Evolutionary conservation across 495 filamentous ascomycete species (phyloP), one percentile per base, ranked within the genome.

Genomic region (Filosporella fistucella): DNA sequence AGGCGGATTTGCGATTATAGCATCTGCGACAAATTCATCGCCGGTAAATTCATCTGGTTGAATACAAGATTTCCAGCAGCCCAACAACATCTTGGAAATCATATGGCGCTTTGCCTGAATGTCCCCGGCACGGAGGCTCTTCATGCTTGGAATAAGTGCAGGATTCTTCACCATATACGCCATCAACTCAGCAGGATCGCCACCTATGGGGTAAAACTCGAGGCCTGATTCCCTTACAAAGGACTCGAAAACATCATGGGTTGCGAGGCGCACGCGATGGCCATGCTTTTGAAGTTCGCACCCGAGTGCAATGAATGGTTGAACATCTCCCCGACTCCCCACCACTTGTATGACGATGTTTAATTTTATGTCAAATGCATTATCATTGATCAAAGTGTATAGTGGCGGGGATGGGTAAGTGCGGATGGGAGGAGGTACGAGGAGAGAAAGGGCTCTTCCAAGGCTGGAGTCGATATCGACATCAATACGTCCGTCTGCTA

Each of bases 1-100:
- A 1, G 79, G 79, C 1, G 82, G 81, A 59, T 84, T 85, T 0
- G 82, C 80, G 51, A 86, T 82, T 35, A 86, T 84, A 11, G 71
- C 77, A 49, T 86, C 77, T 0, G 82, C 82, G 7, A 84, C 69
- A 59, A 86, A 85, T 0, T 78, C 77, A 53, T 74, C 57, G 7
- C 47, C 54, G 8, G 59, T 35, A 13, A 57, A 69, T 1, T 67
- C 70, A 24, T 73, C 76, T 51, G 75, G 61, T 44, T 78, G 75
- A 30, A 80, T 76, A 54, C 81, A 85, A 0, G 80, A 81, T 45
- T 67, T 71, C 80, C 80, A 85, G 44, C 76, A 82, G 0, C 80
- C 80, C 22, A 75, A 62, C 6, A 84, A 61, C 65, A 84, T 83
- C 46, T 76, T 72, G 11, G 60, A 67, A 14, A 85, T 72, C 59